Evolutionary conservation across 352 stramenopile species (phyloP).

Genomic region (Pythium oligandrum): DNA sequence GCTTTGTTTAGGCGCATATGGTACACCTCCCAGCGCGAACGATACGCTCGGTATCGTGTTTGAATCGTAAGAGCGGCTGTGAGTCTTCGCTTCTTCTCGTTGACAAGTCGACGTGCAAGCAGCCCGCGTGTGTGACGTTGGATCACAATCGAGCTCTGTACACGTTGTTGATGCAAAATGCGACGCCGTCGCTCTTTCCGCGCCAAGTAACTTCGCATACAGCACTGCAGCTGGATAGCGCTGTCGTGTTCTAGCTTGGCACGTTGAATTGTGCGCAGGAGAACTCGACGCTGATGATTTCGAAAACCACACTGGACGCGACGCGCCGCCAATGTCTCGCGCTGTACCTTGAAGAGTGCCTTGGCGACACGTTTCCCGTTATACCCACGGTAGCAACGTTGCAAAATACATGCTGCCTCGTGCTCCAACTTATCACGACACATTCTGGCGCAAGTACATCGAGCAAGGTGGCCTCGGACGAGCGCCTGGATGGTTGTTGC

Average conservation of each 20-base stretch:
- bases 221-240: slow-evolving; percentile 51
- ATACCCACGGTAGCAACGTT: slow-evolving; percentile 78
- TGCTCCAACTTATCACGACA: slow-evolving; percentile 41
- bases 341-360: slow-evolving; percentile 62
- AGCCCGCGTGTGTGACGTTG: slow-evolving; percentile 47
- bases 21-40: slow-evolving; percentile 30
- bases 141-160: slow-evolving; percentile 32
- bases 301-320: slow-evolving; percentile 69
- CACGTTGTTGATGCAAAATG: slow-evolving; percentile 4
- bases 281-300: slow-evolving; percentile 46
- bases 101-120: slow-evolving; percentile 31
- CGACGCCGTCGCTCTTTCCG: slow-evolving; percentile 36
- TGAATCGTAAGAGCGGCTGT: slow-evolving; percentile 55
- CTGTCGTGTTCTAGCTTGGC: slow-evolving; percentile 57
- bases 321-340: slow-evolving; percentile 44
- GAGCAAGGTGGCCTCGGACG: slow-evolving; percentile 41
- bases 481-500: slow-evolving; percentile 43
- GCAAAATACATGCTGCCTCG: slow-evolving; percentile 39
- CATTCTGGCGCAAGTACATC: slow-evolving; percentile 15
- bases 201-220: slow-evolving; percentile 43
- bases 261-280: slow-evolving; percentile 59
- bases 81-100: slow-evolving; percentile 21
- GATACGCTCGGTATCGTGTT: slow-evolving; percentile 34
- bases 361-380: slow-evolving; percentile 58
- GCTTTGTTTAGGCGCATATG: slow-evolving; percentile 36